Conservation (phyloP, 257 asterid genomes). For the Primulina tabacum region DNA sequence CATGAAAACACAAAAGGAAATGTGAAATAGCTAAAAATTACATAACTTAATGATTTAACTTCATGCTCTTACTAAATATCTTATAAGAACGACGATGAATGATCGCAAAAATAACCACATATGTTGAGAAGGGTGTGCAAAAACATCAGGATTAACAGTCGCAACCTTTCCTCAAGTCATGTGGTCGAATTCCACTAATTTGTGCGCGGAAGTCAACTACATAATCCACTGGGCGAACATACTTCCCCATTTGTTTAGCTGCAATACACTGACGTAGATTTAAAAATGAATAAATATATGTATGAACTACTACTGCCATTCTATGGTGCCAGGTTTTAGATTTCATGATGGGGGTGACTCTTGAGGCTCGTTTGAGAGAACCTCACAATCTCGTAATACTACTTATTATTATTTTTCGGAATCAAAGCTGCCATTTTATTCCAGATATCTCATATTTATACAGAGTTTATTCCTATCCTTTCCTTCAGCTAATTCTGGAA, state of each 20-base stretch:
- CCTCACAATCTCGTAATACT: no score
- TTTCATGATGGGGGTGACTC: no score
- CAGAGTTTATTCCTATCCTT: no score
- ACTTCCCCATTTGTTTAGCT: constrained; percentile 92
- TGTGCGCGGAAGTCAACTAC: constrained; percentile 91
- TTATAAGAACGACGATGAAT: background rate
- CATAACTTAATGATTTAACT: no score
- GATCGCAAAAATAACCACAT: no score
- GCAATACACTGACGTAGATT: constrained; percentile 29
- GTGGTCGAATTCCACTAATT: constrained; percentile 92
- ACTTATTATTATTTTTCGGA: no score
- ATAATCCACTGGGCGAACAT: constrained; percentile 78
- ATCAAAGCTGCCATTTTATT: no score
- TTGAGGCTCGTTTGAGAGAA: no score
- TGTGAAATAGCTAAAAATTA: background rate
- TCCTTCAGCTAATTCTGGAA: no score
- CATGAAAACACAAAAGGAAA: background rate
- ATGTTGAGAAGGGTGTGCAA: background rate
- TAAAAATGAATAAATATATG: constrained; percentile 21
- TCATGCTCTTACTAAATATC: background rate
- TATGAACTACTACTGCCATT: background rate
- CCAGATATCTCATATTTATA: no score
- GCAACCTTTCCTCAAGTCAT: constrained; percentile 79
- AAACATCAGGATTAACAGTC: background rate
- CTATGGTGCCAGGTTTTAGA: no score